phyloP scores from a whole-genome alignment of 805 yeast species.

The Candida endomychidarum region DNA sequence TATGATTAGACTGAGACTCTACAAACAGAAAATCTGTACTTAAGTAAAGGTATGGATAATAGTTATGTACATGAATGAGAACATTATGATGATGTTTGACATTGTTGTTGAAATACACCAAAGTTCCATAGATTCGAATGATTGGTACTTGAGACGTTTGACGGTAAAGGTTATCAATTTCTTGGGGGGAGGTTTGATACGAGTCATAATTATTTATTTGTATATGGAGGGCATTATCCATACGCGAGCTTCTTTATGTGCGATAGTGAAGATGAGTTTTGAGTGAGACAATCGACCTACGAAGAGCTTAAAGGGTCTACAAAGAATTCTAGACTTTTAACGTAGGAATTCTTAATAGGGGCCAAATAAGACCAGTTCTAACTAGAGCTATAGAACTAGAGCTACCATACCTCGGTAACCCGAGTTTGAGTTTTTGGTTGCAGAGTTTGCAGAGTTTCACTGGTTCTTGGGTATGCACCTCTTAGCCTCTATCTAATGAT shows the following conservation, averaged over 20 bases:
- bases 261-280: no score
- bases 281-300: no score
- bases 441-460: no score
- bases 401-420: no score
- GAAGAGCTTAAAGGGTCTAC: no score
- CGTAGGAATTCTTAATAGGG: no score
- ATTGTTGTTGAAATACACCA: slow-evolving; percentile 51
- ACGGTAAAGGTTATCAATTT: slow-evolving; percentile 47
- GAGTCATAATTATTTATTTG: slow-evolving; percentile 66
- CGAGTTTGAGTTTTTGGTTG: no score
- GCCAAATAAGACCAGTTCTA: no score
- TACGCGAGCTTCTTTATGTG: background rate
- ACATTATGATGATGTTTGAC: slow-evolving; percentile 26
- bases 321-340: no score
- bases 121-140: slow-evolving; percentile 72
- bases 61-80: slow-evolving; percentile 76
- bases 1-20: slow-evolving; percentile 5
- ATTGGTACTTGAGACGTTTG: slow-evolving; percentile 63
- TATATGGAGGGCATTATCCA: slow-evolving; percentile 20
- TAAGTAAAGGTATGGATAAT: slow-evolving; percentile 77
- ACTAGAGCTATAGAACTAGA: no score
- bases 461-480: no score
- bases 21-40: slow-evolving; percentile 48
- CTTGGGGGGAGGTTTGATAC: slow-evolving; percentile 58
- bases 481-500: no score